These are phyloP conservation scores for Penicillium sp. DNA, from an alignment of 2,329 filamentous ascomycete species.

Conservation along the genomic window DNA sequence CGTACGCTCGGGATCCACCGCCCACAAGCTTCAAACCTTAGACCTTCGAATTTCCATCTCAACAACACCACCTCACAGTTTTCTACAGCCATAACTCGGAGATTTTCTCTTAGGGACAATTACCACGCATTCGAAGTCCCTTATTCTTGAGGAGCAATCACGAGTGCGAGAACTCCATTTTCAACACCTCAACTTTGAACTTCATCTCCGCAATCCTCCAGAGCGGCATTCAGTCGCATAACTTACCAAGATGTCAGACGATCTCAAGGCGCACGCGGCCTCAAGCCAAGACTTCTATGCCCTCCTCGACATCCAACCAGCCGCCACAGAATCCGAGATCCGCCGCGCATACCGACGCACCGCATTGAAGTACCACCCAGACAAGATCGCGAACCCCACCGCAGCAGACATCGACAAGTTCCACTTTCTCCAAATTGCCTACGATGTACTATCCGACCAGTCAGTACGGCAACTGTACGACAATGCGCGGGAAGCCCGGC, in stretches of 20 bases:
- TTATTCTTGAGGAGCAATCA: not conserved
- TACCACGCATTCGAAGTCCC: not conserved
- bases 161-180: not conserved
- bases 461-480: conserved; percentile 74
- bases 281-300: conserved; percentile 72
- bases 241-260: conserved; percentile 38
- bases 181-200: not conserved
- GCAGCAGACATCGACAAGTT: conserved; percentile 70
- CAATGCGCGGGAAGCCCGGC: conserved; percentile 65
- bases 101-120: not conserved
- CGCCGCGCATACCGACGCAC: conserved; percentile 79
- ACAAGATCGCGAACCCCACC: conserved; percentile 73
- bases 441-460: conserved; percentile 72
- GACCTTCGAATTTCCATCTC: conserved; percentile 7
- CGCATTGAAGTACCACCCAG: conserved; percentile 87
- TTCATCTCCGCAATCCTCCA: conserved; percentile 26
- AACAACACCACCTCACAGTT: not conserved
- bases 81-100: not conserved
- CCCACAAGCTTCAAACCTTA: conserved; percentile 6
- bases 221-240: conserved; percentile 51
- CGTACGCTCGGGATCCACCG: conserved; percentile 1
- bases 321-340: conserved; percentile 67
- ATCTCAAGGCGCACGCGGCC: conserved; percentile 56
- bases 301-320: conserved; percentile 64
- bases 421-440: conserved; percentile 79